These are phyloP conservation scores for Tulasnella sp. DNA, from an alignment of 768 basidiomycete species.

Conservation along the genomic window DNA sequence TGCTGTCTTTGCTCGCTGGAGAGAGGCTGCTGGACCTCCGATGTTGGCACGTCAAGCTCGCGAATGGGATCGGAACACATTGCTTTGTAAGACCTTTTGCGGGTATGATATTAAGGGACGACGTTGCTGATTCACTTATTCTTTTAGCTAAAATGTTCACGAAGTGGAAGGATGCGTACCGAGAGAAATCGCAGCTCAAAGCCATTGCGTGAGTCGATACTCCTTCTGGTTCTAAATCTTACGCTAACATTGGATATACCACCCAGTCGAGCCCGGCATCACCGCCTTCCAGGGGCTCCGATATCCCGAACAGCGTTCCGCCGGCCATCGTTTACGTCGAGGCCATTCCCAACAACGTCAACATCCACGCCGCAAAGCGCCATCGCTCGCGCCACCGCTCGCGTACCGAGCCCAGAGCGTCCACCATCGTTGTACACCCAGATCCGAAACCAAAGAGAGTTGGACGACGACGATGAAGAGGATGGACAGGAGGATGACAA, in stretches of 20 bases:
- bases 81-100: slow-evolving; percentile 57
- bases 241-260: slow-evolving; percentile 29
- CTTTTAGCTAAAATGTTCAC: slow-evolving; percentile 57
- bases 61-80: slow-evolving; percentile 56
- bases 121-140: not conserved
- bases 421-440: slow-evolving; percentile 10
- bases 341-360: not conserved
- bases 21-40: slow-evolving; percentile 69
- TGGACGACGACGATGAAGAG: not conserved
- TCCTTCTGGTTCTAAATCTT: slow-evolving; percentile 33
- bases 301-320: slow-evolving; percentile 24
- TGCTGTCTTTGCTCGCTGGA: slow-evolving; percentile 69
- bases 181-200: slow-evolving; percentile 72
- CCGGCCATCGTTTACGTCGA: slow-evolving; percentile 20
- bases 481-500: not conserved
- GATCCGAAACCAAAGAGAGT: not conserved
- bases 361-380: slow-evolving; percentile 7
- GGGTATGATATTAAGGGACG: not conserved
- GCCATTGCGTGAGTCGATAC: slow-evolving; percentile 73
- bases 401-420: slow-evolving; percentile 5
- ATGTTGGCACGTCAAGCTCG: slow-evolving; percentile 67
- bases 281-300: slow-evolving; percentile 59
- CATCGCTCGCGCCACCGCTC: slow-evolving; percentile 16
- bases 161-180: slow-evolving; percentile 70
- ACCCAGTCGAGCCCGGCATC: slow-evolving; percentile 74